Evolutionary conservation across 164 flowering plant species (phyloP), one percentile per base, ranked within the genome.

Genomic region (Cinnamomum chago): DNA sequence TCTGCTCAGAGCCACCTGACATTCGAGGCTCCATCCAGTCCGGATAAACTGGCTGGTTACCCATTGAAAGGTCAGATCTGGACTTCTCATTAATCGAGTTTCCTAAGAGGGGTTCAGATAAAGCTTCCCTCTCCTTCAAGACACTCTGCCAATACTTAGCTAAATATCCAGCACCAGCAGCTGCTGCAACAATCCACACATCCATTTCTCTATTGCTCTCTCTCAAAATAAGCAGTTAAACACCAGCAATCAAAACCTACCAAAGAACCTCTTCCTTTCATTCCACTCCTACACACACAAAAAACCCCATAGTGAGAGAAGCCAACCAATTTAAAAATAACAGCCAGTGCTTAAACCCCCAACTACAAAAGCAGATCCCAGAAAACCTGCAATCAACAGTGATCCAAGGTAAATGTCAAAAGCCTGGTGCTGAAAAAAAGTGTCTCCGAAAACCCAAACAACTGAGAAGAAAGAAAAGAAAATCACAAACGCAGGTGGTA

Each of bases 141-240:
- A 80, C 28, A 67, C 83, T 79, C 77, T 89, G 76, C 89, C 84
- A 83, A 70, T 79, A 77, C 77, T 88, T 90, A 18, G 89, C 84
- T 62, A 90, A 58, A 72, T 81, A 86, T 65, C 91, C 95, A 68
- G 92, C 90, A 68, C 90, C 89, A 67, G 93, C 90, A 58, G 90
- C 91, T 9, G 88, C 95, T 65, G 86, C 90, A 75, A 86, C 89
- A 70, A 90, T 79, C 97, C 90, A 88, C 65, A 84, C 73, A 78
- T 93, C 95, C 96, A 93, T 93, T 70, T 79, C 80, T 60, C 69
- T 12, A 33, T 15, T 28, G 7, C 40, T 30, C 50, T 17, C 47
- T 67, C 40, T 30, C n/a, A 65, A 2, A 14, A 25, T 58, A n/a
- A 5, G 62, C 22, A 13, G 15, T 14, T 14, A 65, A 65, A 65